Evolutionary conservation across 2,329 filamentous ascomycete species (phyloP).

Genomic region (Paraphaeosphaeria minitans): DNA sequence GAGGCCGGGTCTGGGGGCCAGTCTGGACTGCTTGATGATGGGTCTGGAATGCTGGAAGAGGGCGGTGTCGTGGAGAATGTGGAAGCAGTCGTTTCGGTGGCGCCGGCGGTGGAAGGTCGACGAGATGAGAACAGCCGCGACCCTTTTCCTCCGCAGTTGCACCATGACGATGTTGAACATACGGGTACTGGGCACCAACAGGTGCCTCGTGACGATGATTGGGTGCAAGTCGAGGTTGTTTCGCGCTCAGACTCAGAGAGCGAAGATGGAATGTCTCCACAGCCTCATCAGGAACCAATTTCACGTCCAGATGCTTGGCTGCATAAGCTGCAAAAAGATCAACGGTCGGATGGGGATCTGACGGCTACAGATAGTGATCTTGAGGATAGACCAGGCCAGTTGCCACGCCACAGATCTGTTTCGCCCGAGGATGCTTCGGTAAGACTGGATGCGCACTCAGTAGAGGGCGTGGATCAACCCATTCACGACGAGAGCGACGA

Average conservation of each 20-base stretch:
- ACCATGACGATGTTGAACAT: background rate
- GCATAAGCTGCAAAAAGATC: too few relatives aligned
- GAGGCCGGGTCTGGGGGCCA: background rate
- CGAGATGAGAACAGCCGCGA: background rate
- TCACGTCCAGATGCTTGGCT: too few relatives aligned
- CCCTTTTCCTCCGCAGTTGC: background rate
- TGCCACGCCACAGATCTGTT: background rate
- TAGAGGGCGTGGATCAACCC: background rate
- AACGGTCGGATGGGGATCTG: too few relatives aligned
- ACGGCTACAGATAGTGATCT: background rate
- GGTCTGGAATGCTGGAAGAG: background rate
- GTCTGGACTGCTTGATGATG: background rate
- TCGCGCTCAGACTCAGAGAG: background rate
- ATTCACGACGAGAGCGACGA: slow-evolving; percentile 19
- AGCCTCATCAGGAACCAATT: too few relatives aligned
- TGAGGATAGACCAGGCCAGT: background rate
- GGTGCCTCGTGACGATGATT: background rate
- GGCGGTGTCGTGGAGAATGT: background rate
- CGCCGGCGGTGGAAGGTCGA: background rate
- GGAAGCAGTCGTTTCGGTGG: background rate
- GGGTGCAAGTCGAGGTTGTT: background rate
- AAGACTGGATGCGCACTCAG: background rate
- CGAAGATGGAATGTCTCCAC: too few relatives aligned
- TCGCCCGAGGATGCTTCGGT: background rate
- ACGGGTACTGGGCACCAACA: background rate